Conservation (phyloP, 257 asterid genomes). For the Solanum dulcamara region DNA sequence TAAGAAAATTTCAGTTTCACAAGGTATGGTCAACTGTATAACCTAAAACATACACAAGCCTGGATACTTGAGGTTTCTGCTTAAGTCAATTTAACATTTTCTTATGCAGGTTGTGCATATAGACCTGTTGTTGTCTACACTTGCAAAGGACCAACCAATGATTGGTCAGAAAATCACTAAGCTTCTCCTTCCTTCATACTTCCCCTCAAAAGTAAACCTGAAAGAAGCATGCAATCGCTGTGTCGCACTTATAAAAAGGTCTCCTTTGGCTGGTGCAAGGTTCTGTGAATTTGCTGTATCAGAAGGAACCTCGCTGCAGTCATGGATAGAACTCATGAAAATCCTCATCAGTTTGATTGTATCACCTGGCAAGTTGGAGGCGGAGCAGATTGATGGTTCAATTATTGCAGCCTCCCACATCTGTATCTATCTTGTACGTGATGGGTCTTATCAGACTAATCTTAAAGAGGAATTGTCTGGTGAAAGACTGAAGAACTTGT, state of each 20-base stretch:
- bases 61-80: conserved; percentile 3
- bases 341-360: conserved; percentile 34
- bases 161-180: conserved; percentile 76
- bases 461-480: conserved; percentile 51
- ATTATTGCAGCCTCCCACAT: conserved; percentile 69
- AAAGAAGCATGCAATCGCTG: conserved; percentile 92
- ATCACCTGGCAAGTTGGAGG: conserved; percentile 39
- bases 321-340: conserved; percentile 54
- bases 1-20: conserved; percentile 69
- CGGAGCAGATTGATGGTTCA: conserved; percentile 51
- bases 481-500: conserved; percentile 52
- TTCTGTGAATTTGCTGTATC: conserved; percentile 78
- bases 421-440: conserved; percentile 43
- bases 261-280: conserved; percentile 82
- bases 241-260: conserved; percentile 69
- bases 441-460: conserved; percentile 35
- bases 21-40: conserved; percentile 40
- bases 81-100: conserved; percentile 1
- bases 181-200: conserved; percentile 88
- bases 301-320: conserved; percentile 62
- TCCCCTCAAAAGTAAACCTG: conserved; percentile 52
- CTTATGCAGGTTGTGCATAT: conserved; percentile 58
- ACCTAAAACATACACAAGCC: background rate
- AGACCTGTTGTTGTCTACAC: conserved; percentile 53
- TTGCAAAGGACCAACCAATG: conserved; percentile 69